Base-by-base conservation (phyloP, 2,329 filamentous ascomycete genomes). In the Pestalotiopsis sp. region DNA sequence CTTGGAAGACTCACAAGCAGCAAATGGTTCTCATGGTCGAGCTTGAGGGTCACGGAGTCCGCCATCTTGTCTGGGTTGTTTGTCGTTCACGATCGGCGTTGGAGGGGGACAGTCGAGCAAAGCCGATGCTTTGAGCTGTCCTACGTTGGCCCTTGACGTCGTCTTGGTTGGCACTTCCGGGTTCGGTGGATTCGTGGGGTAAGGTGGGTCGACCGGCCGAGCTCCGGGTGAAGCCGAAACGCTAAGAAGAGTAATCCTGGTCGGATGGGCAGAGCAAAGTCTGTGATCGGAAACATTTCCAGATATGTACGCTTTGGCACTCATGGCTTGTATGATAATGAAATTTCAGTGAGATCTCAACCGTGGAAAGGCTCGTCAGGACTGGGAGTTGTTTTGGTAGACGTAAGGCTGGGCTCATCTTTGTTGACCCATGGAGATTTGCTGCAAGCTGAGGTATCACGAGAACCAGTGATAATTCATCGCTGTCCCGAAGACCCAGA, bases 1-100 rank as follows among this genome's bases (percentile, higher is more conserved):
- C 14, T 48, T 38, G 40, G 58, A 65, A 52, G 7, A 70, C 84
- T 73, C 84, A 92, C 91, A 66, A 95, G 88, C 68, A 94, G 86
- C 61, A 94, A 86, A 76, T 95, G 92, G 70, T 89, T 89, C 74
- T 90, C 89, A 72, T 92, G 90, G 75, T 92, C 91, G 73, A 94
- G 86, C 79, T 89, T 91, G 64, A 44, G 20, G 48, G 35, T 44
- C 61, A 64, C 61, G 11, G 61, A 20, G 24, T 55, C 22, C 44
- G 61, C 44, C 61, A 64, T 64, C 17, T 26, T 55, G 38, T n/a
- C 22, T 4, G 17, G 30, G 10, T 11, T 48, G 38, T 1, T 1
- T 30, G 60, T 63, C 39, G 60, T 24, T 39, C 20, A 11, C 14
- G 35, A 10, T 24, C 22, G 22, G 14, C 10, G 56, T 22, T 58